These are phyloP conservation scores for Citrus reticulata DNA, from an alignment of 345 rosid genomes.

Conservation along the genomic window DNA sequence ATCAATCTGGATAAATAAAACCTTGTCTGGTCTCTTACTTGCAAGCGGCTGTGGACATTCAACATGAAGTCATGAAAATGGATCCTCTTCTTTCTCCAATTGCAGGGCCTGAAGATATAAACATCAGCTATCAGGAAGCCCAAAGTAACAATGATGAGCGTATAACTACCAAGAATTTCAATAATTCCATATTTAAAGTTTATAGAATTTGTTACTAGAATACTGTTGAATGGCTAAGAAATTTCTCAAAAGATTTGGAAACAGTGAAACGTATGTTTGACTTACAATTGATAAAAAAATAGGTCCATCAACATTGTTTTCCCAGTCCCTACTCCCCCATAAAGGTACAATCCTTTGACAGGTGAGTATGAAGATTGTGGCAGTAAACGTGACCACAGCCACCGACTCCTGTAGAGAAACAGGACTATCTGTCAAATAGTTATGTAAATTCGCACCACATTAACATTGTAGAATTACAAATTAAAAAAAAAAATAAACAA, in stretches of 20 bases:
- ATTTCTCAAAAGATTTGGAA: neutral
- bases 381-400: conserved; percentile 92
- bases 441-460: neutral
- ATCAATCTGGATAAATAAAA: neutral
- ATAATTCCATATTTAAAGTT: neutral
- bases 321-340: conserved; percentile 98
- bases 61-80: conserved; percentile 99
- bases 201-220: neutral
- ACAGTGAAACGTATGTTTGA: conserved; percentile 1
- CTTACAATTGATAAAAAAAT: conserved; percentile 83
- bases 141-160: neutral
- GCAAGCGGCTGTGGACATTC: conserved; percentile 87
- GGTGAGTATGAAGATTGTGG: conserved; percentile 76
- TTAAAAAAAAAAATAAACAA: neutral
- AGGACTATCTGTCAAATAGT: conserved; percentile 3
- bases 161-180: neutral
- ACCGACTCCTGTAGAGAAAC: conserved; percentile 65
- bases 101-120: conserved; percentile 58
- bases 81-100: conserved; percentile 95
- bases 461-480: neutral
- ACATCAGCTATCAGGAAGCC: conserved; percentile 3
- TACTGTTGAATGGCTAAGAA: neutral
- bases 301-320: conserved; percentile 99
- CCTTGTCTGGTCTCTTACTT: conserved; percentile 41
- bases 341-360: conserved; percentile 85